Evolutionary conservation across 208 protist species (phyloP).

Genomic region (Leishmania tarentolae): DNA sequence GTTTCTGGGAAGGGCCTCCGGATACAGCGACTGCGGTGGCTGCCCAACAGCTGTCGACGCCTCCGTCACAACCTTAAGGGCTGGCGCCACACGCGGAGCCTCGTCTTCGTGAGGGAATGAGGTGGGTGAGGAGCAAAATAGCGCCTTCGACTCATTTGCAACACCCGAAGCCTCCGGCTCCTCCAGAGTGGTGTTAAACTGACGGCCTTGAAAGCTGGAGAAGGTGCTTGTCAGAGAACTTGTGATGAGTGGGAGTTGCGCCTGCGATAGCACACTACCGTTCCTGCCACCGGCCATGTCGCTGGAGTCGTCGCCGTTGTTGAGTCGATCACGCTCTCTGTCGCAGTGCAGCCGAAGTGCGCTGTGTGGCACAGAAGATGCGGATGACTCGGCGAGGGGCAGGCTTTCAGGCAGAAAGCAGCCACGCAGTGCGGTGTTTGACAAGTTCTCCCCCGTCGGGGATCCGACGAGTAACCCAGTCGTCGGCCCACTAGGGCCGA

Average conservation of each 20-base stretch:
- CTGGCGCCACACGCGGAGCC: slow-evolving; percentile 1
- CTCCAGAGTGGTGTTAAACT: neutral
- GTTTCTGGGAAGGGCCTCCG: neutral
- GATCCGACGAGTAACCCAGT: neutral
- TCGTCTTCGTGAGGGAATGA: slow-evolving; percentile 26
- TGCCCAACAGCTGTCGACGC: neutral
- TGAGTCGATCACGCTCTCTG: neutral
- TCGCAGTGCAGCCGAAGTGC: neutral
- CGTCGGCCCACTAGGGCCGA: neutral
- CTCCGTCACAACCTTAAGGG: neutral
- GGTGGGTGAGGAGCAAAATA: slow-evolving; percentile 14
- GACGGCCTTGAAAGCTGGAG: neutral
- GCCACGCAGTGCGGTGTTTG: neutral
- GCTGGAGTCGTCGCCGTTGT: neutral
- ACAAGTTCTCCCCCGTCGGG: neutral
- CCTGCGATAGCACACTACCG: neutral
- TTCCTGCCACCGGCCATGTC: neutral
- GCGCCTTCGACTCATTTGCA: neutral
- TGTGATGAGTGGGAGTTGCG: slow-evolving; percentile 7
- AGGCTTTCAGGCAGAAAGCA: neutral
- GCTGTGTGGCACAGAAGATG: neutral
- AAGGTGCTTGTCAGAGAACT: neutral
- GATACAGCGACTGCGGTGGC: slow-evolving; percentile 4
- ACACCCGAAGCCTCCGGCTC: neutral
- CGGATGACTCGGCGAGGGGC: neutral